Evolutionary conservation across 2,329 filamentous ascomycete species (phyloP), one percentile per base, ranked within the genome.

Genomic region (Daldinia eschscholtzii): DNA sequence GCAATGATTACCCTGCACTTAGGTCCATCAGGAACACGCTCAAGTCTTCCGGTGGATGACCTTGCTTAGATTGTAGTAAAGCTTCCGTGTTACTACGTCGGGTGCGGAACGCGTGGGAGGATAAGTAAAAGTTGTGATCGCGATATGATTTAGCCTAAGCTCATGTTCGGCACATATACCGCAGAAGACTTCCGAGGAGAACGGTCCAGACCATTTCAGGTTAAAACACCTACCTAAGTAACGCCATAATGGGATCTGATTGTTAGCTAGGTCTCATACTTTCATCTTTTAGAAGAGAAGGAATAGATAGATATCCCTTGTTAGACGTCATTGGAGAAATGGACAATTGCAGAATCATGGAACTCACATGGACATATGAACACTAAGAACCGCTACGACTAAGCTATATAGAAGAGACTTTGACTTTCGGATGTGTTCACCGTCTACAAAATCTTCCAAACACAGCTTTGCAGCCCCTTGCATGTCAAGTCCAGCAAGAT

Each of bases 101-200:
- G 58, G 55, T 53, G 46, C 26, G 23, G 23, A 33, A 53, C 23
- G 26, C 3, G 44, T 64, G 35, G 33, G n/a, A 20, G 15, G 26
- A 18, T 6, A 35, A 57, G 26, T 53, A 20, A 65, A 65, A 60
- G 48, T 37, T 33, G 58, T 37, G 56, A 57, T 59, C n/a, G 6
- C 57, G 53, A 39, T 18, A 30, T 20, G 33, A 64, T 70, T 70
- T 70, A 70, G 68, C 68, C 68, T 70, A 65, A 69, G 59, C 28
- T 60, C n/a, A 23, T 10, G 12, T 18, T 33, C 61, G 64, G 64
- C 59, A 67, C 55, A 56, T 62, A 39, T 41, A 6, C 58, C 50
- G 10, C 33, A 23, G 30, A 6, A 18, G 39, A 30, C 13, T 26
- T 12, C n/a, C 13, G 13, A 4, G 7, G n/a, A 15, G 28, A 13